Evolutionary conservation across 2,329 filamentous ascomycete genomes (phyloP).

Genomic region (Aspergillus candidus): DNA sequence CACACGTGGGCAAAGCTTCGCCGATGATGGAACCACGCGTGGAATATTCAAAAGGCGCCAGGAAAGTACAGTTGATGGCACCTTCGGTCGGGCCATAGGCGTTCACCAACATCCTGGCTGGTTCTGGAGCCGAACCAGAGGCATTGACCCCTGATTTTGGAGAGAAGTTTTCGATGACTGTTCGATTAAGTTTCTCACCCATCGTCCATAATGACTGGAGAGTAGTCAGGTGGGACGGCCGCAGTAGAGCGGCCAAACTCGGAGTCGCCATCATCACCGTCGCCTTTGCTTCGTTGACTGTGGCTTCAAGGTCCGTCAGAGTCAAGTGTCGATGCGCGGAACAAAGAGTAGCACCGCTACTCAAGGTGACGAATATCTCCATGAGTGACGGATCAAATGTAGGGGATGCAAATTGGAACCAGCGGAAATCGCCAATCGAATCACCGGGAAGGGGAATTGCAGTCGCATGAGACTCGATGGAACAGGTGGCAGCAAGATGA

Average conservation of each 20-base stretch:
- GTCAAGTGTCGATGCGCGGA: slow-evolving; percentile 25
- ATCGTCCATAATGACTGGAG: slow-evolving; percentile 29
- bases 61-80: slow-evolving; percentile 24
- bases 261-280: slow-evolving; percentile 37
- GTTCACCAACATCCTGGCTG: slow-evolving; percentile 23
- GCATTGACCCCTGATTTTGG: not conserved
- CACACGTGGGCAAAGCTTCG: slow-evolving; percentile 30
- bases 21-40: slow-evolving; percentile 34
- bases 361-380: slow-evolving; percentile 27
- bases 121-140: not conserved
- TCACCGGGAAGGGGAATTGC: slow-evolving; percentile 19
- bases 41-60: slow-evolving; percentile 15
- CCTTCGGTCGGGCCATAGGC: slow-evolving; percentile 32
- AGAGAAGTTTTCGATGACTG: slow-evolving; percentile 29
- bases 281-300: slow-evolving; percentile 24
- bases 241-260: slow-evolving; percentile 32
- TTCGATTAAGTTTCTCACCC: slow-evolving; percentile 30
- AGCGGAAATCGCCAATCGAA: slow-evolving; percentile 22
- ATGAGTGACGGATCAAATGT: slow-evolving; percentile 30
- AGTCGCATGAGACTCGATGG: slow-evolving; percentile 25
- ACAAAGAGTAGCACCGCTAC: slow-evolving; percentile 31
- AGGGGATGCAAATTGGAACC: slow-evolving; percentile 35
- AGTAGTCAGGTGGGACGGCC: slow-evolving; percentile 19
- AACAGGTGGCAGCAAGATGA: slow-evolving; percentile 27
- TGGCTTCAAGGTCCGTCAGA: slow-evolving; percentile 23